These are phyloP conservation scores for Ensete glaucum DNA, from an alignment of 176 grass and related monocot species.

Conservation along the genomic window DNA sequence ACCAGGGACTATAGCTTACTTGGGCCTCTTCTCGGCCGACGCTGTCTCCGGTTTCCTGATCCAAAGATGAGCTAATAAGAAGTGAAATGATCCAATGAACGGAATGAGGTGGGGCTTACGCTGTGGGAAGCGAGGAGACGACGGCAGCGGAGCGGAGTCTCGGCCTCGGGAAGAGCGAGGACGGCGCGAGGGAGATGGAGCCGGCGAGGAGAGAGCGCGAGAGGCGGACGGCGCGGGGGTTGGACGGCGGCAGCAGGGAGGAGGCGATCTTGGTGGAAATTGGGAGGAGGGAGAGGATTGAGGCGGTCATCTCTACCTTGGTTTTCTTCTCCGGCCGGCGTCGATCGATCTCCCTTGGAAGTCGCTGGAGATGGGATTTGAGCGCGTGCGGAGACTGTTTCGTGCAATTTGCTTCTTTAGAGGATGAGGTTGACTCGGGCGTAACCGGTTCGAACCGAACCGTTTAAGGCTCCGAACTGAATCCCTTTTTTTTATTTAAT, in stretches of 20 bases:
- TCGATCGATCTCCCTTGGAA: too few species aligned
- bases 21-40: not conserved
- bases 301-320: not conserved
- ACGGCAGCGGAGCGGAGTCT: not conserved
- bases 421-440: too few species aligned
- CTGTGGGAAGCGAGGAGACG: conserved; percentile 1
- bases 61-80: not conserved
- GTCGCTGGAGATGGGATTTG: too few species aligned
- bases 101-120: not conserved
- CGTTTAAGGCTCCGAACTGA: too few species aligned
- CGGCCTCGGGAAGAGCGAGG: not conserved
- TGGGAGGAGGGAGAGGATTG: not conserved
- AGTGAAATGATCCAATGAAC: not conserved
- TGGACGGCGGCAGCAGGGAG: not conserved
- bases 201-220: not conserved
- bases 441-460: too few species aligned
- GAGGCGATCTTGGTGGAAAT: too few species aligned
- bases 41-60: conserved; percentile 1
- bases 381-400: too few species aligned
- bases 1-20: not conserved
- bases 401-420: too few species aligned
- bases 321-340: too few species aligned
- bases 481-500: too few species aligned
- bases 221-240: not conserved
- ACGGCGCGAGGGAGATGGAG: not conserved